phyloP scores from a whole-genome alignment of 1,284 basidiomycete species.

The Macrocystidia cucumis region DNA sequence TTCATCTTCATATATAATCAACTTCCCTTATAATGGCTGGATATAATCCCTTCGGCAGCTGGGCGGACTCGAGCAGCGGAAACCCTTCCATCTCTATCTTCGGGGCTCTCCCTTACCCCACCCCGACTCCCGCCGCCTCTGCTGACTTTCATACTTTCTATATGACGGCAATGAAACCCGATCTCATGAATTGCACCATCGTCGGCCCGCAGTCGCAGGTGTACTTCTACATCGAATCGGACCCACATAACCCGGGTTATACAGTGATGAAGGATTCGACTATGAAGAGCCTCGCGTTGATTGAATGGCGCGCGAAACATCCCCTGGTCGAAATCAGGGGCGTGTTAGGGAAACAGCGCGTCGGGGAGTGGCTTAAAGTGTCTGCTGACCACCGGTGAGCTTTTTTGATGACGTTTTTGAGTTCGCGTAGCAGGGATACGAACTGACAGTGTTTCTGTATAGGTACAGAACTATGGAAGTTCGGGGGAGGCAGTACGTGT shows the following conservation, averaged over 20 bases:
- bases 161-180: slow-evolving; percentile 42
- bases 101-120: slow-evolving; percentile 53
- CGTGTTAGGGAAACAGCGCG: slow-evolving; percentile 35
- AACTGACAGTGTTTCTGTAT: too few relatives aligned
- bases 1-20: too few relatives aligned
- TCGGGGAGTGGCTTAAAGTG: slow-evolving; percentile 48
- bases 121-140: slow-evolving; percentile 22
- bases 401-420: slow-evolving; percentile 4
- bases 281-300: slow-evolving; percentile 40
- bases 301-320: slow-evolving; percentile 52
- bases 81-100: slow-evolving; percentile 39
- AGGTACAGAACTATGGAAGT: slow-evolving; percentile 29
- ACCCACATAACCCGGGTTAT: slow-evolving; percentile 38
- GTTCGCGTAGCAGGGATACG: slow-evolving; percentile 2
- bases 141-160: slow-evolving; percentile 34
- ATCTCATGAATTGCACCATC: slow-evolving; percentile 46
- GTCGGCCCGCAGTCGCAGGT: slow-evolving; percentile 36
- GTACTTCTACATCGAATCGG: slow-evolving; percentile 37
- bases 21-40: slow-evolving; percentile 20
- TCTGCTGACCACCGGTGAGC: slow-evolving; percentile 44
- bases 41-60: slow-evolving; percentile 22
- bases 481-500: slow-evolving; percentile 26
- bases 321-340: slow-evolving; percentile 50
- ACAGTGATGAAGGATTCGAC: slow-evolving; percentile 46
- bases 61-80: slow-evolving; percentile 22